Conservation (phyloP, 2,329 filamentous ascomycete species). For the Colletotrichum sansevieriae region DNA sequence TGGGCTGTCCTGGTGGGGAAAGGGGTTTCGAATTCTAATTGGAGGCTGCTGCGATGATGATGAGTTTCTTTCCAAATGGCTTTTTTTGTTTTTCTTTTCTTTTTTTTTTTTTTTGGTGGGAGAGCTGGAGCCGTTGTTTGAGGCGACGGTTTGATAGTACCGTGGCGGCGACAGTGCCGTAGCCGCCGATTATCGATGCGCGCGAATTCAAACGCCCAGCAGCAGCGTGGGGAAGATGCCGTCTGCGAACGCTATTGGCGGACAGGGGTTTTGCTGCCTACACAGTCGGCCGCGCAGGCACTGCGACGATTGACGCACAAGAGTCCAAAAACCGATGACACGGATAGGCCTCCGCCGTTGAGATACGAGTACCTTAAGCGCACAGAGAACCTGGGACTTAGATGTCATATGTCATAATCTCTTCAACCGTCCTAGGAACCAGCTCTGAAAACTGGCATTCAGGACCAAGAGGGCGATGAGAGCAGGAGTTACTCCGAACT, state of each 20-base stretch:
- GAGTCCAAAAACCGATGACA: not conserved
- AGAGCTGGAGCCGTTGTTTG: not conserved
- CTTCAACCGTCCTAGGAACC: too few species aligned
- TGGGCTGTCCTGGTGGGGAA: conserved; percentile 13
- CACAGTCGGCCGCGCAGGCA: conserved; percentile 5
- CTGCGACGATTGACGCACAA: not conserved
- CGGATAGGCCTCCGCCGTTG: not conserved
- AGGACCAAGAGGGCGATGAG: not conserved
- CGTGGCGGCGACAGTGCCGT: not conserved
- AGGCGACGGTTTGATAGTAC: not conserved
- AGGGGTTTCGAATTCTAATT: not conserved
- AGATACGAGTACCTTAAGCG: not conserved
- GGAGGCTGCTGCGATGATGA: not conserved
- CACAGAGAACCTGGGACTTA: not conserved
- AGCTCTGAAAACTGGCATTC: too few species aligned
- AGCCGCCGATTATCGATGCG: conserved; percentile 5
- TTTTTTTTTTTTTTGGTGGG: too few species aligned
- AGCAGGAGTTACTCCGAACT: conserved; percentile 1
- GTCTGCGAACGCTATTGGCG: not conserved
- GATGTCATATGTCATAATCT: not conserved
- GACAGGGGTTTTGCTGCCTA: conserved; percentile 1
- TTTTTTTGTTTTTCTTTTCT: too few species aligned
- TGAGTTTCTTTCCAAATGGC: not conserved
- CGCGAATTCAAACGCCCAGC: conserved; percentile 10
- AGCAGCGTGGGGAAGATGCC: not conserved